A percentile compares a stretch with the other conserved stretches of the same genome.
phyloP scores from a whole-genome alignment of 192 early-diverging fungal species.

The Jimgerdemannia flammicorona region DNA sequence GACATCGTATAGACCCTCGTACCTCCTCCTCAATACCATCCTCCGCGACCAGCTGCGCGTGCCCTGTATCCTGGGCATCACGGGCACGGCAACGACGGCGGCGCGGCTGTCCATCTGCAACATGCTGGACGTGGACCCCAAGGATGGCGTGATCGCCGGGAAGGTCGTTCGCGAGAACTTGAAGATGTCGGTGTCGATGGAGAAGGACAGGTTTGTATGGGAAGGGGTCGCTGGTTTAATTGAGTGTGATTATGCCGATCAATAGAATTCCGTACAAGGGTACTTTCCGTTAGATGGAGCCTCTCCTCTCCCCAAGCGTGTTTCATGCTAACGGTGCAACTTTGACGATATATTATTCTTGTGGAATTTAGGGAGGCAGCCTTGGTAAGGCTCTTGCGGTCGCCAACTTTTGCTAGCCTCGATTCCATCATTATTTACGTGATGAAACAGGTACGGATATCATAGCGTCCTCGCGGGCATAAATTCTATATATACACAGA shows the following conservation, averaged over 20 bases:
- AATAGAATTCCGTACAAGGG: no score
- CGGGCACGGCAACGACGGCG: conserved; percentile 66
- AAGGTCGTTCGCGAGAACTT: conserved; percentile 59
- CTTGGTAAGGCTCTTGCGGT: conserved; percentile 49
- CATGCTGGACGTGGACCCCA: conserved; percentile 55
- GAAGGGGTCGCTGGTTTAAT: no score
- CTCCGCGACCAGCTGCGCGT: conserved; percentile 42
- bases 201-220: conserved; percentile 16
- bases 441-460: conserved; percentile 36
- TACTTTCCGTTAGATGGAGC: no score
- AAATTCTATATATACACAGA: not conserved
- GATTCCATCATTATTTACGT: conserved; percentile 69
- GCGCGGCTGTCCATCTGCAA: conserved; percentile 45
- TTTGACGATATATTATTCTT: not conserved
- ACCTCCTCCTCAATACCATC: conserved; percentile 54
- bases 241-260: no score
- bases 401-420: conserved; percentile 45
- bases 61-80: conserved; percentile 62
- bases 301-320: no score
- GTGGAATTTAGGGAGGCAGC: conserved; percentile 38
- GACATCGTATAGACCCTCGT: conserved; percentile 18
- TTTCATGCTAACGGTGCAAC: no score
- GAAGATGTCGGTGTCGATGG: conserved; percentile 45
- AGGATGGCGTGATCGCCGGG: conserved; percentile 47
- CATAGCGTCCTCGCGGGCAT: not conserved